Evolutionary conservation across 768 basidiomycete species (phyloP), one percentile per base, ranked within the genome.

Genomic region (Boletales sp.): DNA sequence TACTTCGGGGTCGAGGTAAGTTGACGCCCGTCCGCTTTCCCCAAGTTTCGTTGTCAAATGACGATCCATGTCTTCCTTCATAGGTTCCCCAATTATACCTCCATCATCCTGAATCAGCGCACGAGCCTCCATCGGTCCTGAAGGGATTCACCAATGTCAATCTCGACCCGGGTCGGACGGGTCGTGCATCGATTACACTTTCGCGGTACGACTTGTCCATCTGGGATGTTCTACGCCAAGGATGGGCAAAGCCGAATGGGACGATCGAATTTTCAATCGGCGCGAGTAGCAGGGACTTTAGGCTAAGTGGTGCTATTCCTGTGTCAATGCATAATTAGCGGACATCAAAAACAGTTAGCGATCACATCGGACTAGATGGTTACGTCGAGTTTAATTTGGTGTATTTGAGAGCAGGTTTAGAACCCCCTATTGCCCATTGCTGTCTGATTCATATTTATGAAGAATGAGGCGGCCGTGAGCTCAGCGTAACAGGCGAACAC

Each of bases 51-150:
- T 10, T 3, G 8, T 36, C 7, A 35, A 15, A 38, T 29, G 13
- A 4, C 7, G 43, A 11, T 19, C 19, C 21, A 19, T 56, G 5
- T 27, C 24, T 27, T 27, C 24, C 24, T 27, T 27, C 24, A 27
- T 27, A 87, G 81, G 81, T 84, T 40, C 81, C 87, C 9, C 89
- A 91, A 71, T 65, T 91, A 15, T 92, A 90, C 68, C 27, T 91
- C 24, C 79, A 86, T 64, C 80, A 83, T 72, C 85, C 86, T 0
- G 46, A 70, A 0, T 78, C 76, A 0, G 74, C 84, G 3, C 76
- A 76, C 35, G 86, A 90, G 60, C 89, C 89, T 2, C 88, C 88
- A 0, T 81, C 80, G 2, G 61, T 90, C 32, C 72, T 88, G 30
- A 81, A 77, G 53, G 88, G 88, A 2, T 90, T 91, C 71, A 78